phyloP scores from a whole-genome alignment of 2,329 filamentous ascomycete species.

The Colletotrichum sp. region DNA sequence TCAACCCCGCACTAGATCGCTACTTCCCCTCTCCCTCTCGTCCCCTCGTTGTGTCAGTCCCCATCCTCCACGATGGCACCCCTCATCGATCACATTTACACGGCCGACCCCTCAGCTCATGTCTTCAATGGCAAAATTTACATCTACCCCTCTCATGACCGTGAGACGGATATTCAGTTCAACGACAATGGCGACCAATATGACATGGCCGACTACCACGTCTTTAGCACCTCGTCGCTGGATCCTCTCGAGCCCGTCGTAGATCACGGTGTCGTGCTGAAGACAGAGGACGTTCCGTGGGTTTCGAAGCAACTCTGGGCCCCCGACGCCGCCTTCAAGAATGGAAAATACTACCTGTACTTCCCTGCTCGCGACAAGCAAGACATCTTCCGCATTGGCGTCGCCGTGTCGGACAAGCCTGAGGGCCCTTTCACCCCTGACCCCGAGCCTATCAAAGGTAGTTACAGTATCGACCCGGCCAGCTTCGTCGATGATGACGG shows the following conservation, averaged over 20 bases:
- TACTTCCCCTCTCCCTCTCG: not conserved
- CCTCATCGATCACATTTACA: conserved; percentile 78
- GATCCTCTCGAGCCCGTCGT: conserved; percentile 64
- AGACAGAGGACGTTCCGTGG: conserved; percentile 73
- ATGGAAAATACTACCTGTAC: conserved; percentile 76
- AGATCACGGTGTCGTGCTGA: conserved; percentile 76
- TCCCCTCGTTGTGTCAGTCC: not conserved
- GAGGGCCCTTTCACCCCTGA: conserved; percentile 75
- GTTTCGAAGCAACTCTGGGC: conserved; percentile 82
- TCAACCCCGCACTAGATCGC: not conserved
- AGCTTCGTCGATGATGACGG: conserved; percentile 68
- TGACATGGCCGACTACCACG: conserved; percentile 85
- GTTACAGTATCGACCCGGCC: conserved; percentile 80
- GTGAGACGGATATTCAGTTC: conserved; percentile 74
- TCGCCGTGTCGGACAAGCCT: conserved; percentile 67
- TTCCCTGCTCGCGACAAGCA: conserved; percentile 77
- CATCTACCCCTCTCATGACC: conserved; percentile 83
- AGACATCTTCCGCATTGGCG: conserved; percentile 76
- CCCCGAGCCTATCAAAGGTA: conserved; percentile 67
- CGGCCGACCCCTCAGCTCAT: conserved; percentile 81
- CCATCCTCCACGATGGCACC: conserved; percentile 48
- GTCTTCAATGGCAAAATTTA: conserved; percentile 79
- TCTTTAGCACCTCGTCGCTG: conserved; percentile 64
- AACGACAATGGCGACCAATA: conserved; percentile 89
- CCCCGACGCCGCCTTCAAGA: conserved; percentile 73